Base-by-base conservation (phyloP, 2,329 filamentous ascomycete species). In the Pseudogymnoascus sp. region DNA sequence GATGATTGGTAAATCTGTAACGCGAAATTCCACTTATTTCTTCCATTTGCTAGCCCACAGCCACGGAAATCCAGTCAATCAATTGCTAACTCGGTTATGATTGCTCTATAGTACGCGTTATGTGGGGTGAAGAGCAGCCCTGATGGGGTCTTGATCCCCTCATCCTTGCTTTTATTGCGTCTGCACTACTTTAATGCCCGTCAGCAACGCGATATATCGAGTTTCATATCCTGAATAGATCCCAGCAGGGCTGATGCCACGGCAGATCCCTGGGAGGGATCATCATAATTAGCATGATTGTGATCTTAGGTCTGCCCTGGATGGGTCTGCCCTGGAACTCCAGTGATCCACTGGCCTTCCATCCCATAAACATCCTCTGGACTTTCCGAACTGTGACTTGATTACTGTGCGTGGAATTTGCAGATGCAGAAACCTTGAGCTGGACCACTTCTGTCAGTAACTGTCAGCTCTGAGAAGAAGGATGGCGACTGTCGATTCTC, bases 1-100 rank as follows among this genome's bases (percentile, higher is more conserved):
- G 13, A 33, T 55, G 48, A 33, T 55, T 55, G 48, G 48, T 55
- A 55, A 55, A 55, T 55, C 29, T 55, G 48, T 55, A 55, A 55
- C 48, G 29, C 29, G 48, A 21, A 33, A 18, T 33, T 33, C 48
- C 48, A 55, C 48, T 55, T 55, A 33, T 13, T 31, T 55, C 27
- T 35, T n/a, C 45, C 45, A 12, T 55, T 55, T 55, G 5, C 48
- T n/a, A 35, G 21, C 48, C 48, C 48, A 33, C 48, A 55, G 48
- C 48, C 48, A 55, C 48, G 29, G 48, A 55, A 55, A 33, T 35
- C 29, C 12, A 29, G 35, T 33, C 48, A 55, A 55, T 55, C 48
- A 55, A 55, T 55, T 55, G 48, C 48, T 12, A 55, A 55, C 48
- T 55, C 48, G 48, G 48, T 15, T 55, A 21, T 55, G 48, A 33